phyloP scores from a whole-genome alignment of 2,329 filamentous ascomycete species.

The Talaromyces sp. region DNA sequence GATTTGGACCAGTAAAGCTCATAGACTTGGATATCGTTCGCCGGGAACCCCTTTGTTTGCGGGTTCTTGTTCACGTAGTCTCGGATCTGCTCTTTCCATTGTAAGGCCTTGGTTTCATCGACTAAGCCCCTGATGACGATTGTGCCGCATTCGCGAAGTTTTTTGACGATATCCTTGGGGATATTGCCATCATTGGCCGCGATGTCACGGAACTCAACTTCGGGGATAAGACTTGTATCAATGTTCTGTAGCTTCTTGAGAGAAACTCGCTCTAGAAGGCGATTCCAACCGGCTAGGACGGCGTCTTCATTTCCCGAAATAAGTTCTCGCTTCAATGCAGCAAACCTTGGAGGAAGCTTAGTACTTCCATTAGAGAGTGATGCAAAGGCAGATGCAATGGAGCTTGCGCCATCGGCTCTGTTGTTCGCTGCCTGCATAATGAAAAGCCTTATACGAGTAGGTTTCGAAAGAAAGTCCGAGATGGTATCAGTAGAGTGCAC shows the following conservation, averaged over 20 bases:
- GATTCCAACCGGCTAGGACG: constrained; percentile 13
- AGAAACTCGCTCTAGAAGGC: constrained; percentile 8
- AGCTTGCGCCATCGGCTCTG: constrained; percentile 10
- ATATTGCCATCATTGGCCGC: neutral
- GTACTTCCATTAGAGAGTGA: constrained; percentile 7
- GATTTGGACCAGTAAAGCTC: constrained; percentile 41
- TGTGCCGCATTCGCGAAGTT: constrained; percentile 23
- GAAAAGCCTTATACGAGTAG: neutral
- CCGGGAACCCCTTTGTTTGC: constrained; percentile 41
- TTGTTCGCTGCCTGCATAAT: constrained; percentile 12
- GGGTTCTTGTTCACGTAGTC: constrained; percentile 36
- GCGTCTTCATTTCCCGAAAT: constrained; percentile 2
- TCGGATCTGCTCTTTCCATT: constrained; percentile 21
- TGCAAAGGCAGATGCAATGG: constrained; percentile 16
- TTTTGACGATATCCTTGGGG: constrained; percentile 17
- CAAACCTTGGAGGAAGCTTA: constrained; percentile 4
- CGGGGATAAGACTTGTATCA: constrained; percentile 32
- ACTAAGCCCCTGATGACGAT: constrained; percentile 25
- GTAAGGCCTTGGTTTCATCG: constrained; percentile 17
- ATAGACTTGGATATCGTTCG: constrained; percentile 41
- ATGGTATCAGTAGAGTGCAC: neutral
- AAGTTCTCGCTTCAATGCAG: neutral
- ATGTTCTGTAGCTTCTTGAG: neutral
- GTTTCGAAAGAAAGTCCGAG: neutral
- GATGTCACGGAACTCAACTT: constrained; percentile 32